Base-by-base conservation (phyloP, 164 flowering plant species). In the Cinnamomum micranthum region DNA sequence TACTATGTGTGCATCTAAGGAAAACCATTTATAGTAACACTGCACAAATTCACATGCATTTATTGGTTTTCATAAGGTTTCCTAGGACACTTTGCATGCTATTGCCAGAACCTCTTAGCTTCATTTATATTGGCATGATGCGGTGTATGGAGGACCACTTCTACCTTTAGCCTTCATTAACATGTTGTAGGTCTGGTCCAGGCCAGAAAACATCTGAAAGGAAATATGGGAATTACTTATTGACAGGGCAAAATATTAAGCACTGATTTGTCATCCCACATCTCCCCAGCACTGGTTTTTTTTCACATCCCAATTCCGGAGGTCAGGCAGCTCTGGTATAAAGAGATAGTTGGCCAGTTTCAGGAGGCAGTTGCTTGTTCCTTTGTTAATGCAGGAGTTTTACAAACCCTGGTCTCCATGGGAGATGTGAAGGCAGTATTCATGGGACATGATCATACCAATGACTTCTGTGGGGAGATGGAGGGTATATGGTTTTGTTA, bases 241-340 rank as follows among this genome's bases (percentile, higher is more conserved):
- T 87, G 79, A 82, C 97, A 88, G 94, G 92, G 76, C 50, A 74
- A 78, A 64, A 74, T 80, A 23, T 77, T 69, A 35, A 52, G 55
- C 13, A 17, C 22, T 22, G 20, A 69, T 20, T 41, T 35, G 14
- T 52, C 24, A 41, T 41, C 71, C 12, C 50, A n/a, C 11, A 4
- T n/a, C 6, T 25, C 75, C n/a, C 93, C 91, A 1, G 82, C 91
- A 23, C 75, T 90, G 72, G 86, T 89, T 15, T 95, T 91, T 81
- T 95, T 91, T 84, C 97, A 95, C 78, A 95, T 95, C 76, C 97
- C 99, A 68, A 82, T 95, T 75, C 97, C 94, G n/a, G 97, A 95
- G 82, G 78, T 92, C 4, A 79, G 88, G 73, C 80, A 84, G 52
- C 83, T 90, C n/a, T 88, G 87, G 77, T 74, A 65, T 64, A 74